Base-by-base conservation (phyloP, 2,329 filamentous ascomycete genomes). In the Pseudodiploospora longispora region DNA sequence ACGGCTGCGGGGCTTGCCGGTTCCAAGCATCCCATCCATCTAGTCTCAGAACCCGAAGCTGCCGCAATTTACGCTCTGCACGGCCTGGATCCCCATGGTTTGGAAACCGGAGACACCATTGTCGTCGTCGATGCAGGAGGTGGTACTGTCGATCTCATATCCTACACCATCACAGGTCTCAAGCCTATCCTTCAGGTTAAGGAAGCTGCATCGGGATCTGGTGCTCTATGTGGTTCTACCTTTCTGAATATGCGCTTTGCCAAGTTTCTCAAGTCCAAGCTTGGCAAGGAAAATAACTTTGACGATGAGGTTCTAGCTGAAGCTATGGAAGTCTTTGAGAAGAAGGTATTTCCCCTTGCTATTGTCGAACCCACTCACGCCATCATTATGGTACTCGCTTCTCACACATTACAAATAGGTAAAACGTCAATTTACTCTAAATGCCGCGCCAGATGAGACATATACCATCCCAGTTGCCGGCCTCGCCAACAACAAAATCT, bases 51-150 rank as follows among this genome's bases (percentile, higher is more conserved):
- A 45, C 70, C 72, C 6, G 71, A 74, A 53, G 71, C 71, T 6
- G 71, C 71, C 2, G 71, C 71, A 7, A 66, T 71, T 28, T 70
- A 70, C 46, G 63, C 69, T 2, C 56, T 75, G 1, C 60, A 68
- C 40, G 63, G 63, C 0, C 55, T 71, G 4, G 59, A 67, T 31
- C 61, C 59, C 0, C 60, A 67, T 28, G 61, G 61, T 0, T 55
- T 71, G 27, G 55, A 67, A 39, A 51, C 66, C 9, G 64, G 61
- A 9, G 70, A 75, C 31, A 70, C 67, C 2, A 66, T 76, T 30
- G 65, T 75, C 10, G 63, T 75, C n/a, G 69, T 72, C 7, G 72
- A 76, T 50, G 71, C 71, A 19, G 72, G 72, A 4, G 72, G 72
- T 33, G 72, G 71, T 39, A 74, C 70, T 4, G 71, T 71, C 3